Percentiles rank a stretch among this genome's conserved stretches.
phyloP scores from a whole-genome alignment of 1,139 yeast genomes.

The Zygotorulaspora mrakii region DNA sequence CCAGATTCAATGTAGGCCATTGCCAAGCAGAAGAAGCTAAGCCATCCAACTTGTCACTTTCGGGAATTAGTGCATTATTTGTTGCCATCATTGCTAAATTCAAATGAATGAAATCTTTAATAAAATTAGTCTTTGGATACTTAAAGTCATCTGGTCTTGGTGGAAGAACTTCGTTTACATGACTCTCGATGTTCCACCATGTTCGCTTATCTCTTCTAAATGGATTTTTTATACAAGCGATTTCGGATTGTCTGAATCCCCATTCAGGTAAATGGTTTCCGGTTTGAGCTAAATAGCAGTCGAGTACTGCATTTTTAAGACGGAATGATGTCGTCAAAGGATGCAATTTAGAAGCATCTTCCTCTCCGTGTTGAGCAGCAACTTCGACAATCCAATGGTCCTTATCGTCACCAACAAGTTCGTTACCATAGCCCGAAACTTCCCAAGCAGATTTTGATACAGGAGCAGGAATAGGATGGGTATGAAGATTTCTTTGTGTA shows the following conservation, averaged over 20 bases:
- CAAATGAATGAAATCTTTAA: slow-evolving; percentile 85
- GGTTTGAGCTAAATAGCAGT: slow-evolving; percentile 84
- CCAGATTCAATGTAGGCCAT: slow-evolving; percentile 93
- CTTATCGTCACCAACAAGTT: slow-evolving; percentile 79
- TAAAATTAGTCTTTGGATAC: slow-evolving; percentile 77
- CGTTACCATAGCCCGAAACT: slow-evolving; percentile 91
- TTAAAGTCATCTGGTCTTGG: slow-evolving; percentile 64
- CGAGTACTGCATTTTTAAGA: slow-evolving; percentile 59
- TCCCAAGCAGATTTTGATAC: slow-evolving; percentile 67
- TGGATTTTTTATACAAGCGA: slow-evolving; percentile 74
- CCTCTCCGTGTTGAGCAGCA: slow-evolving; percentile 69
- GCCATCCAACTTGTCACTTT: slow-evolving; percentile 83
- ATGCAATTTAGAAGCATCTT: slow-evolving; percentile 65
- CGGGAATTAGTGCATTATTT: slow-evolving; percentile 93
- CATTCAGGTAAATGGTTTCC: slow-evolving; percentile 84
- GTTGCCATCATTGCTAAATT: slow-evolving; percentile 99
- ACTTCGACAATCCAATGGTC: slow-evolving; percentile 94
- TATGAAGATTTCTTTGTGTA: slow-evolving; percentile 88
- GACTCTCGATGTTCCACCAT: slow-evolving; percentile 97
- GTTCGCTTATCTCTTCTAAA: slow-evolving; percentile 85
- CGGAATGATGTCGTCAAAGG: slow-evolving; percentile 87
- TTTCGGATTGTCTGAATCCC: slow-evolving; percentile 99
- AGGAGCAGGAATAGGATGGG: slow-evolving; percentile 83
- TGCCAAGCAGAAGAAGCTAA: slow-evolving; percentile 94
- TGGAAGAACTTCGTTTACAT: slow-evolving; percentile 71